phyloP scores from a whole-genome alignment of 192 early-diverging fungal species.

The Linnemannia exigua region DNA sequence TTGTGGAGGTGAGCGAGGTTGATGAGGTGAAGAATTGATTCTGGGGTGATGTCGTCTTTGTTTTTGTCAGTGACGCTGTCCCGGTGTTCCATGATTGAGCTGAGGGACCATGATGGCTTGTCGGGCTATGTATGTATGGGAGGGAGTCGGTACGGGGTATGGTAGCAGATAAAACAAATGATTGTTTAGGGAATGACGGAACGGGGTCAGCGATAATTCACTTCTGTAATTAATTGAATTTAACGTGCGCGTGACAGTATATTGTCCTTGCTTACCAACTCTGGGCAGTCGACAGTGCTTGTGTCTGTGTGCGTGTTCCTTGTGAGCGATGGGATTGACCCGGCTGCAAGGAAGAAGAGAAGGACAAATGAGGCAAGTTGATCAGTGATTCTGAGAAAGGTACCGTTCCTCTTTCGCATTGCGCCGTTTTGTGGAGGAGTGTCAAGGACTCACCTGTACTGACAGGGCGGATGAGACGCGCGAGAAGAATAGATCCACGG shows the following conservation, averaged over 20 bases:
- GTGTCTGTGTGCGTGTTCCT: background rate
- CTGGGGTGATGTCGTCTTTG: slow-evolving; percentile 28
- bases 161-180: background rate
- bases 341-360: background rate
- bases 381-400: background rate
- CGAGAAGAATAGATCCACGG: background rate
- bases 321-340: background rate
- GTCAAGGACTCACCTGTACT: background rate
- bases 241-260: background rate
- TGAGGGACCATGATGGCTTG: slow-evolving; percentile 45
- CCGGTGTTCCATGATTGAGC: slow-evolving; percentile 18
- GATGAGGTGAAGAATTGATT: slow-evolving; percentile 35
- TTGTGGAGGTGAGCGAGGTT: slow-evolving; percentile 34
- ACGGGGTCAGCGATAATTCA: background rate
- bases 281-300: slow-evolving; percentile 6
- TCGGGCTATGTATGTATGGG: background rate
- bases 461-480: background rate
- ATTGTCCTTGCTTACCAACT: background rate
- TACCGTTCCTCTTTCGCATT: background rate
- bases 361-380: background rate
- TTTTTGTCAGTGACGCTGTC: slow-evolving; percentile 15
- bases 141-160: background rate
- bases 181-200: background rate
- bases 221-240: background rate
- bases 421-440: background rate